phyloP scores from a whole-genome alignment of 306 rosid species.

The Cucurbita moschata region DNA sequence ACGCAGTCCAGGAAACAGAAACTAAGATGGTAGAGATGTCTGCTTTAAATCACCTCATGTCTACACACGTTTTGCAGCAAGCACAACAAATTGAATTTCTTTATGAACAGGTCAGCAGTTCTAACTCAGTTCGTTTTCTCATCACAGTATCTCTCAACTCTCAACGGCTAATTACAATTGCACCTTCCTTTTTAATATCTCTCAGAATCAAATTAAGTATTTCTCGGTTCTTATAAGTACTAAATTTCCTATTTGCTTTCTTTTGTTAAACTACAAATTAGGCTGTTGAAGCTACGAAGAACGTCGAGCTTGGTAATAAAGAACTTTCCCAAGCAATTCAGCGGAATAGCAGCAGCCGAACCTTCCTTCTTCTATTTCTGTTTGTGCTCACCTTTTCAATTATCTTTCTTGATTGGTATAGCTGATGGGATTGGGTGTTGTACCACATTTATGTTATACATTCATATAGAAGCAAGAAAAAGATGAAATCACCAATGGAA shows the following conservation, averaged over 20 bases:
- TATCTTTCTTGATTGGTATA: constrained; percentile 91
- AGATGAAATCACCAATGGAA: background rate
- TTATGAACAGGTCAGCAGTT: constrained; percentile 59
- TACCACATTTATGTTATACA: background rate
- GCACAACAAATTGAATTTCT: constrained; percentile 84
- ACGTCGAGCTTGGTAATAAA: constrained; percentile 86
- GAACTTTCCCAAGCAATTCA: constrained; percentile 82
- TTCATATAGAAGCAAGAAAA: background rate
- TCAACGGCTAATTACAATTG: background rate
- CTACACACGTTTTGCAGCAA: constrained; percentile 93
- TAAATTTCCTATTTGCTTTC: background rate
- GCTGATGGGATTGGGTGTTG: constrained; percentile 18
- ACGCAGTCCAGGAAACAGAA: constrained; percentile 80
- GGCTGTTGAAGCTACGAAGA: constrained; percentile 95
- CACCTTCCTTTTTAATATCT: background rate
- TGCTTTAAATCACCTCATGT: constrained; percentile 83
- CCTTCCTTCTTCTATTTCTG: constrained; percentile 74
- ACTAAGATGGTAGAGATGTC: constrained; percentile 99
- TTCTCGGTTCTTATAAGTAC: background rate
- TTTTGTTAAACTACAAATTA: constrained; percentile 11
- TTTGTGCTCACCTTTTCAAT: constrained; percentile 75
- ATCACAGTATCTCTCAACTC: background rate
- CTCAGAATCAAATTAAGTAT: background rate
- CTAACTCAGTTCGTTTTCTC: background rate
- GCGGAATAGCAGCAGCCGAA: constrained; percentile 80